These are phyloP conservation scores for Hortaea sp. DNA, from an alignment of 2,329 filamentous ascomycete genomes.

Conservation along the genomic window DNA sequence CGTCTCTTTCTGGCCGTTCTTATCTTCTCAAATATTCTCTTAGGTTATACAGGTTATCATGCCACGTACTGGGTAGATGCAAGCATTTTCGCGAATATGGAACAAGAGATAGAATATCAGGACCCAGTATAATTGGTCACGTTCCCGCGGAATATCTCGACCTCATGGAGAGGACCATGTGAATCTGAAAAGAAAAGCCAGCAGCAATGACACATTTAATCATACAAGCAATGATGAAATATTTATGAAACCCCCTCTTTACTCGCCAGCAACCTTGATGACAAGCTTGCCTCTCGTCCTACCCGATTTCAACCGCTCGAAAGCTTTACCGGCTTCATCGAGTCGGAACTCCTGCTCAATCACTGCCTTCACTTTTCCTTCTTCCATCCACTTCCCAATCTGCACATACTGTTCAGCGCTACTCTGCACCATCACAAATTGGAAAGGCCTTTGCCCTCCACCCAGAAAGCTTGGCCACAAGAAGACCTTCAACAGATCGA, in stretches of 20 bases:
- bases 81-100: no score
- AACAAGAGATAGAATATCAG: no score
- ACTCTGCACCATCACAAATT: slow-evolving; percentile 29
- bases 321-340: slow-evolving; percentile 48
- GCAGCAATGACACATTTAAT: no score
- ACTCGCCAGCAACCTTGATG: slow-evolving; percentile 15
- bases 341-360: slow-evolving; percentile 48
- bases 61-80: no score
- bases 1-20: no score
- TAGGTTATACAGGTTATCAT: no score
- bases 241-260: neutral
- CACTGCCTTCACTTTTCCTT: slow-evolving; percentile 48
- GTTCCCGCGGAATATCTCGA: no score
- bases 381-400: slow-evolving; percentile 46
- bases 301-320: slow-evolving; percentile 47
- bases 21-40: no score
- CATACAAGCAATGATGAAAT: neutral
- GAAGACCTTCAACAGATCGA: slow-evolving; percentile 27
- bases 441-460: slow-evolving; percentile 39
- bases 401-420: slow-evolving; percentile 37
- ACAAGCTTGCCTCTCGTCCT: slow-evolving; percentile 52
- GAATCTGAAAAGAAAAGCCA: no score
- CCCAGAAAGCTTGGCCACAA: slow-evolving; percentile 37
- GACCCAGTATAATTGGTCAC: no score
- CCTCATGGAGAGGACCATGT: no score